Conservation (phyloP, 2,329 filamentous ascomycete genomes). For the Magnaporthales sp. region DNA sequence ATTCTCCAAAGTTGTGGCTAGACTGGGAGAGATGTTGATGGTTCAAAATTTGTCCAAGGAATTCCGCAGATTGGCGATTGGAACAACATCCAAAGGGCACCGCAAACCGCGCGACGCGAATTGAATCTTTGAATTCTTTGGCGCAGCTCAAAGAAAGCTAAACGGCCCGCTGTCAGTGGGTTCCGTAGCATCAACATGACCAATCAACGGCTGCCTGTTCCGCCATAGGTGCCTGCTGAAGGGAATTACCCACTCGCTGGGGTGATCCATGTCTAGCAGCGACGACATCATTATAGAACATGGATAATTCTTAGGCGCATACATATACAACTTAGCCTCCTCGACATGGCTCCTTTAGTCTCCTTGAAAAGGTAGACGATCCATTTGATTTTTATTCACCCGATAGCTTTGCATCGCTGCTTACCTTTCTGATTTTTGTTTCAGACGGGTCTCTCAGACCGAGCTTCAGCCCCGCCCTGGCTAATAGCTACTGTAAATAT, state of each 20-base stretch:
- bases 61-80: background rate
- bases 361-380: background rate
- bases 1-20: background rate
- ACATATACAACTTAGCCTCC: background rate
- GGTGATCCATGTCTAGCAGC: background rate
- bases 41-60: background rate
- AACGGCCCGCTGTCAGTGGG: background rate
- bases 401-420: background rate
- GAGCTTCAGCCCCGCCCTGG: background rate
- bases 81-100: background rate
- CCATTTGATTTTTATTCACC: background rate
- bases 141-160: constrained; percentile 6
- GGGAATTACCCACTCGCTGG: background rate
- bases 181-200: background rate
- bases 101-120: background rate
- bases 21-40: background rate
- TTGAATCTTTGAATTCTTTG: background rate
- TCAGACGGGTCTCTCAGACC: background rate
- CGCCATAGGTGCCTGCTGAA: background rate
- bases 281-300: background rate
- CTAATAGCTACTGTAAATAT: background rate
- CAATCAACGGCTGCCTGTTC: background rate
- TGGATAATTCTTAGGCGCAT: background rate
- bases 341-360: background rate
- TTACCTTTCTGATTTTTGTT: background rate